Evolutionary conservation across 495 filamentous ascomycete species (phyloP), one percentile per base, ranked within the genome.

Genomic region (Daldinia concentrica): DNA sequence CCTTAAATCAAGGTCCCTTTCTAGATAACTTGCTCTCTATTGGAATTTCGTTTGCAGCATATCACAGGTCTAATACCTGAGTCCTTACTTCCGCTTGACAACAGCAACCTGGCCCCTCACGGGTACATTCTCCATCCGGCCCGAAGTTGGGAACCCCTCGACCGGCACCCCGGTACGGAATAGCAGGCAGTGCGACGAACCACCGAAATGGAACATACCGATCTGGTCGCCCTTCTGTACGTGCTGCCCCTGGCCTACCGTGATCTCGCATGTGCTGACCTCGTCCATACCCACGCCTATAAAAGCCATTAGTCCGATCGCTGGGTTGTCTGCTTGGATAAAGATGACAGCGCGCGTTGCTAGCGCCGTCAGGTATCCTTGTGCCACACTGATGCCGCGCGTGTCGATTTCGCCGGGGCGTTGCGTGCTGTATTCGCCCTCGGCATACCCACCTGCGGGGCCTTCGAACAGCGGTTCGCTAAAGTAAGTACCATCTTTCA

Each of bases 151-250:
- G 67, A 90, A 88, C 1, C 80, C 75, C 1, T 77, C 74, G 0
- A 85, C 67, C 50, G 76, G 77, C 41, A 82, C 80, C 8, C 74
- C 81, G 60, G 79, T 69, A 9, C 82, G 66, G 62, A 92, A 92
- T 1, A 92, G 68, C 69, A 92, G 67, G 64, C 87, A 90, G 69
- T 91, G 85, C 5, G 86, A 88, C 9, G 84, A 88, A 4, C 90
- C 90, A 14, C 90, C 90, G 78, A 89, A 92, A 75, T 92, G 90
- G 76, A 92, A 92, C 89, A 90, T 91, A 22, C 90, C 90, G 41
- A 88, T 78, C 76, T 91, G 78, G 8, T 92, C 86, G 15, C 90
- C 91, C 79, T 92, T 92, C 12, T 76, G 78, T 54, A 92, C 69
- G 36, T 81, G 79, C 74, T 91, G 82, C 0, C 89, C 90, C 56